Base-by-base conservation (phyloP, 2,329 filamentous ascomycete species). In the Penicillium concentricum region DNA sequence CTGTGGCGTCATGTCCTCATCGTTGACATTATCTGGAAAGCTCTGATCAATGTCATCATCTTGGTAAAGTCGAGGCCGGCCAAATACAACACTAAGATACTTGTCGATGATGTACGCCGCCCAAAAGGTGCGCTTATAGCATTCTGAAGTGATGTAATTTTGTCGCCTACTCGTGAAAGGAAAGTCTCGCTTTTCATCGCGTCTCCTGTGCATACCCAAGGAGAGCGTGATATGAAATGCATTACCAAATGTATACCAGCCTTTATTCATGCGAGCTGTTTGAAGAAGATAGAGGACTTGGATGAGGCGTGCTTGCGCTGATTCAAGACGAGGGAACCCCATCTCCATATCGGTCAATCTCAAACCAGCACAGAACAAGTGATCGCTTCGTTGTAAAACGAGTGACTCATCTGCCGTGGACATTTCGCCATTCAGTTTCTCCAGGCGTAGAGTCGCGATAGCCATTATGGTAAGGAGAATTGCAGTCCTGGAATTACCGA, bases 41-140 rank as follows among this genome's bases (percentile, higher is more conserved):
- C 79, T 76, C 54, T 85, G 83, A 52, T 86, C 82, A 35, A 85
- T 82, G 41, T 86, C 82, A 9, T 84, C 81, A 46, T 86, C 83
- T 28, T 84, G 83, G 35, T 84, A 83, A 16, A 82, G 79, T 9
- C 81, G 66, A 0, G 84, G 84, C 5, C 84, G 74, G 0, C 84
- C 84, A 10, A 85, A 77, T 0, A 84, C 79, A 10, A 84, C 81
- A 9, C 82, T 80, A 0, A 87, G 70, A 44, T 85, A 85, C 34
- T 80, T 83, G 62, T 87, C 83, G 0, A 86, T 70, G 0, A 78
- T 80, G 60, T 86, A 86, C 0, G 82, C 78, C 0, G 77, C 77
- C 84, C 84, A 86, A 56, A 87, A 87, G 0, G 81, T 76, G 4
- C 83, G 72, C 51, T 80, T 79, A 1, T 78, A 73, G 54, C 80